These are phyloP conservation scores for Diaporthe batatas DNA, from an alignment of 2,329 filamentous ascomycete genomes.

Conservation along the genomic window DNA sequence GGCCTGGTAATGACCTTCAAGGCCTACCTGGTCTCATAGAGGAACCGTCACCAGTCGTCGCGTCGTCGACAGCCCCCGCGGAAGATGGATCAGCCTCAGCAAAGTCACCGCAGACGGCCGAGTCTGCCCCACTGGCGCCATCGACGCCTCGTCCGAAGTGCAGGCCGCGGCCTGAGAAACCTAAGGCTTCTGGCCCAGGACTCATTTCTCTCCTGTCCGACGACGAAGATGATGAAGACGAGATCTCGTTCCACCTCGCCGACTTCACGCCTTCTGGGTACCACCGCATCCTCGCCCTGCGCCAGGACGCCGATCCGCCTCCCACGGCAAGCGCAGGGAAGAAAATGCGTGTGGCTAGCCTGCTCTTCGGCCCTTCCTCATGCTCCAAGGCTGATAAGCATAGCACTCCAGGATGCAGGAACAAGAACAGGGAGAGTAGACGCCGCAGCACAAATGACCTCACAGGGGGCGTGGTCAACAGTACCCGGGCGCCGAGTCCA, in stretches of 20 bases:
- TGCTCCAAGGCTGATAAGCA: conserved; percentile 24
- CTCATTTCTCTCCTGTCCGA: conserved; percentile 60
- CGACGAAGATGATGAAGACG: conserved; percentile 53
- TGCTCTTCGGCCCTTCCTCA: conserved; percentile 40
- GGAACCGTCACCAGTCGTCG: not conserved
- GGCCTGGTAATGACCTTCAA: not conserved
- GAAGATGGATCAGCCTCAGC: not conserved
- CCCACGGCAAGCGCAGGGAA: conserved; percentile 14
- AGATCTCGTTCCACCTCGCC: conserved; percentile 53
- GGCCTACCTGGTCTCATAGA: not conserved
- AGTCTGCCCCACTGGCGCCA: not conserved
- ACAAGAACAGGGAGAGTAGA: not conserved
- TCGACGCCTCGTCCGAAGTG: conserved; percentile 33
- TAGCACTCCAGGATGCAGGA: not conserved
- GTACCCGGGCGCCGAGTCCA: conserved; percentile 43
- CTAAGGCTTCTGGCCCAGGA: conserved; percentile 50
- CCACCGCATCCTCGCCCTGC: conserved; percentile 27
- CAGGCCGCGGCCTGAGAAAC: conserved; percentile 28
- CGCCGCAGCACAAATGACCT: conserved; percentile 22
- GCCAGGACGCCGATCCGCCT: conserved; percentile 2
- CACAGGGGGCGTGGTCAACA: conserved; percentile 31
- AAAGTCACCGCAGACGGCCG: not conserved
- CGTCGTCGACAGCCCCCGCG: not conserved
- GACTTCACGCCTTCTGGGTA: conserved; percentile 45
- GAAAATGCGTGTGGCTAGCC: conserved; percentile 40